Conservation (phyloP, 1,139 yeast genomes). For the Lodderomyces pseudojiufengensis region DNA sequence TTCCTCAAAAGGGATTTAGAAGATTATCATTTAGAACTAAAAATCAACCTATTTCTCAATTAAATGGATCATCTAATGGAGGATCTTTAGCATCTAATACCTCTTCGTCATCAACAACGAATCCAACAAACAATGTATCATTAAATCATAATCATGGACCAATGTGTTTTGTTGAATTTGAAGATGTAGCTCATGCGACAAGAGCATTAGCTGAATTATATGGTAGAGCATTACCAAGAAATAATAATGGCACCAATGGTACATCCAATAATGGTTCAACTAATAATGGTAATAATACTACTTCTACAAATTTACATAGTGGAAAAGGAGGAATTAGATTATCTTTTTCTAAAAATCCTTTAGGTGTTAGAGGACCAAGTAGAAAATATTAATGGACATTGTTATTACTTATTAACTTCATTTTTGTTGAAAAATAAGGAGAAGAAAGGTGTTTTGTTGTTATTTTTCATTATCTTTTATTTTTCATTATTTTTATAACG, state of each 20-base stretch:
- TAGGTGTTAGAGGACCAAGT: slow-evolving; percentile 84
- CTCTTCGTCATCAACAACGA: neutral
- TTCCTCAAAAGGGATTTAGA: slow-evolving; percentile 89
- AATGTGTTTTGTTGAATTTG: slow-evolving; percentile 98
- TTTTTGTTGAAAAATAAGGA: no score
- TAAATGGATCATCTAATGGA: slow-evolving; percentile 6
- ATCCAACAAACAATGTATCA: slow-evolving; percentile 1
- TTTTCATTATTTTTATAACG: no score
- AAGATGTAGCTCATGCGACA: slow-evolving; percentile 91
- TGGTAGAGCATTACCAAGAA: slow-evolving; percentile 76
- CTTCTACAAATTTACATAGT: no score
- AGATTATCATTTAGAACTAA: slow-evolving; percentile 85
- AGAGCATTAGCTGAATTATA: slow-evolving; percentile 89
- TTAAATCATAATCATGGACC: slow-evolving; percentile 72
- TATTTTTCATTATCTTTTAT: no score
- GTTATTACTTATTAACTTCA: no score
- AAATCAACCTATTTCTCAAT: slow-evolving; percentile 39
- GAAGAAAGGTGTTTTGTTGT: no score
- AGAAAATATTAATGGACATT: slow-evolving; percentile 12
- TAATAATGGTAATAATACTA: slow-evolving; percentile 24
- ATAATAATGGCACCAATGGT: slow-evolving; percentile 52
- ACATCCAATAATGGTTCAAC: no score
- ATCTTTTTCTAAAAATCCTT: slow-evolving; percentile 91
- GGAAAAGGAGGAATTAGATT: slow-evolving; percentile 88
- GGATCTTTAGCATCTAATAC: no score